Evolutionary conservation across 306 rosid genomes (phyloP), one percentile per base, ranked within the genome.

Genomic region (Begonia fuchsioides): DNA sequence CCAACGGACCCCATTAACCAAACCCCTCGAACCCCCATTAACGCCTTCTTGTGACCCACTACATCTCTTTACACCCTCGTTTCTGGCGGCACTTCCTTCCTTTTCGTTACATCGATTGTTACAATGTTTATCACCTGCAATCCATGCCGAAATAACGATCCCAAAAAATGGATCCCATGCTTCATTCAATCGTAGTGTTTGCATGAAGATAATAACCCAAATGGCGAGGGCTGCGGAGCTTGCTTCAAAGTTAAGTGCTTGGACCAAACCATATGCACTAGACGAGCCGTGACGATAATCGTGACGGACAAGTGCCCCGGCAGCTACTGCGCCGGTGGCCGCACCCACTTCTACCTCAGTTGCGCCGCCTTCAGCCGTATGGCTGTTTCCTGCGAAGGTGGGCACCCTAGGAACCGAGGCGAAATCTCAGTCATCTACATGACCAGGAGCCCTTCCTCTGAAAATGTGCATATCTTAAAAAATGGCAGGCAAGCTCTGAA

Each of bases 301-400:
- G 76, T 84, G 7, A 84, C 93, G 0, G 97, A 88, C 48, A 90
- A 88, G 60, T 84, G 97, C 32, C 97, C 97, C 1, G 80, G 80
- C 5, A 93, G 96, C 0, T 55, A 52, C 11, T 76, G 93, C 49
- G 40, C 87, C 1, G 32, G 60, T 6, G 95, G 79, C 11, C 54
- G 63, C 32, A 68, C 88, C 52, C 97, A 88, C 47, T 88, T 88
- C 18, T 95, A 84, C 68, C 86, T 88, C 4, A 88, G 97, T 11
- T 95, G 97, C 13, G 78, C 95, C 1, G 95, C 90, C 14, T 88
- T 84, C 39, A 95, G 95, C 0, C 95, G 54, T 19, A 70, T 88
- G 97, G 95, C 93, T 3, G 2, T 84, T 1, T 14, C 82, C 7
- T 90, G 97, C 0, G 84, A 75, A 9, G 55, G 60, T 12, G 68